phyloP scores from a whole-genome alignment of 495 filamentous ascomycete genomes.

The Lasiosphaeria ovina region DNA sequence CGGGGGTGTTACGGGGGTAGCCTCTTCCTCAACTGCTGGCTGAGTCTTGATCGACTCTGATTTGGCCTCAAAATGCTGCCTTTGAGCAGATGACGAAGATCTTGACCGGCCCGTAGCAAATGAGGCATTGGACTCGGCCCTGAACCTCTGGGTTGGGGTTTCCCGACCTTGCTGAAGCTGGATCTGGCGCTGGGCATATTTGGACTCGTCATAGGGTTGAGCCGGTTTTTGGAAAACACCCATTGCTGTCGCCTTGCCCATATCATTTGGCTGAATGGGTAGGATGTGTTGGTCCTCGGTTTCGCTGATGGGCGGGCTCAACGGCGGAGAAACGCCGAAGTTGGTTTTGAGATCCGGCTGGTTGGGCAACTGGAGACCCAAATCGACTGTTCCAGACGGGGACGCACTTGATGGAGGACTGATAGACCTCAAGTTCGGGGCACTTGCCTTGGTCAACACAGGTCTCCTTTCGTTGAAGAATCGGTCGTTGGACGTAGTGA shows the following conservation, averaged over 20 bases:
- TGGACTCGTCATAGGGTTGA: conserved; percentile 75
- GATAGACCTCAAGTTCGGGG: conserved; percentile 46
- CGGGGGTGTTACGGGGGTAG: conserved; percentile 39
- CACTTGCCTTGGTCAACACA: conserved; percentile 44
- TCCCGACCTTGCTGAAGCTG: conserved; percentile 71
- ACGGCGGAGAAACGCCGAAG: conserved; percentile 56
- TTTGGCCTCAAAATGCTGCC: conserved; percentile 21
- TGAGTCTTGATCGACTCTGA: conserved; percentile 17
- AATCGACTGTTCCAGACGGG: conserved; percentile 25
- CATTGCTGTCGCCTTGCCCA: conserved; percentile 81
- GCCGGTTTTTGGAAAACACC: conserved; percentile 79
- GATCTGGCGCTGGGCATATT: conserved; percentile 77
- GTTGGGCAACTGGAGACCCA: conserved; percentile 30
- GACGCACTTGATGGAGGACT: conserved; percentile 39
- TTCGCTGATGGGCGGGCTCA: conserved; percentile 74
- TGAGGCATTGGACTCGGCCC: conserved; percentile 33
- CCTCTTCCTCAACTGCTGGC: conserved; percentile 35
- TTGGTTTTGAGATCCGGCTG: conserved; percentile 40
- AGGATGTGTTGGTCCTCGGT: conserved; percentile 57
- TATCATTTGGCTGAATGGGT: conserved; percentile 70
- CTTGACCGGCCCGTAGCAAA: conserved; percentile 28
- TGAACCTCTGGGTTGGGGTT: conserved; percentile 39
- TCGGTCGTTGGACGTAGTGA: conserved; percentile 32
- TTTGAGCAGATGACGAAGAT: conserved; percentile 33
- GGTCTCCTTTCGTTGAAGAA: conserved; percentile 32